Evolutionary conservation across 2,329 filamentous ascomycete genomes (phyloP).

Genomic region (Ophiostoma piceae): DNA sequence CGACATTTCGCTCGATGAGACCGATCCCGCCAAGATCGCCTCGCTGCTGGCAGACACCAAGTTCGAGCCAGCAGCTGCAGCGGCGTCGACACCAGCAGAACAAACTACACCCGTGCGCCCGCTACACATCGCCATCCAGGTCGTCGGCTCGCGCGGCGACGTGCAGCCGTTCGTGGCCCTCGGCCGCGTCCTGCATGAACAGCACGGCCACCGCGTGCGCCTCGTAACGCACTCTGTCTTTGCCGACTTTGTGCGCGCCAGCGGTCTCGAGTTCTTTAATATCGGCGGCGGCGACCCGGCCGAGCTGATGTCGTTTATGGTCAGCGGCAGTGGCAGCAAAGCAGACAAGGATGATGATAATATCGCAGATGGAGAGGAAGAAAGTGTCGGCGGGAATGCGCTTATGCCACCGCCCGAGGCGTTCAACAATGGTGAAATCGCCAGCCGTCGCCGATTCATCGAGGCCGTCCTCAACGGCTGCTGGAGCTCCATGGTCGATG

Average conservation of each 20-base stretch:
- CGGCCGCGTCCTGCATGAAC: conserved; percentile 58
- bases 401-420: conserved; percentile 78
- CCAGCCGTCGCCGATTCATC: conserved; percentile 67
- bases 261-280: conserved; percentile 66
- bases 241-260: conserved; percentile 61
- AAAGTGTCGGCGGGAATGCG: conserved; percentile 39
- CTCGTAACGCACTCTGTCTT: conserved; percentile 69
- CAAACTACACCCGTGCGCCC: conserved; percentile 21
- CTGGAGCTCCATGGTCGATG: conserved; percentile 57
- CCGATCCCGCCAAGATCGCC: conserved; percentile 54
- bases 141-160: conserved; percentile 68
- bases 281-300: conserved; percentile 67
- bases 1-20: conserved; percentile 74
- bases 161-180: conserved; percentile 71
- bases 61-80: background rate
- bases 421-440: conserved; percentile 70
- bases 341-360: background rate
- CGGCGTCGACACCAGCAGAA: conserved; percentile 41
- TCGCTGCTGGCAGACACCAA: conserved; percentile 47
- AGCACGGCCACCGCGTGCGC: conserved; percentile 65
- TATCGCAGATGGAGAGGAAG: background rate
- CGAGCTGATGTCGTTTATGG: conserved; percentile 83
- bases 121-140: conserved; percentile 68
- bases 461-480: conserved; percentile 76
- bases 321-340: conserved; percentile 52